Conservation (phyloP, 2,329 filamentous ascomycete species). For the Monilinia vaccinii-corymbosi region DNA sequence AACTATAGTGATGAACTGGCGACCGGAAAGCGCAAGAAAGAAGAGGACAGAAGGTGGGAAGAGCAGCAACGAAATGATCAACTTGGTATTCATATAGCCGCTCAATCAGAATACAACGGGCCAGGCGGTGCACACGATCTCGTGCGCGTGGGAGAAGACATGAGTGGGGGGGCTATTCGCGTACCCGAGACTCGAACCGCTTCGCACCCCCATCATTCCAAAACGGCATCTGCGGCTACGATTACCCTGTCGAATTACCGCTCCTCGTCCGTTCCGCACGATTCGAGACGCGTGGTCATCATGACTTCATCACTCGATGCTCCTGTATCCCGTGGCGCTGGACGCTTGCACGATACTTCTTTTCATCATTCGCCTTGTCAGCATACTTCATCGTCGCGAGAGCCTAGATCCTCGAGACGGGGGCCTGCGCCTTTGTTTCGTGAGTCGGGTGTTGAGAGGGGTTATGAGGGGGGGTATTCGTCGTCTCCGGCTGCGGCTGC, state of each 20-base stretch:
- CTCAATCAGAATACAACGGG: neutral
- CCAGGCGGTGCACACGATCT: neutral
- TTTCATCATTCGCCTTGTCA: too few relatives aligned
- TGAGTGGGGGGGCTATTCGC: neutral
- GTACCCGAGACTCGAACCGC: too few relatives aligned
- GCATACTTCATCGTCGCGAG: too few relatives aligned
- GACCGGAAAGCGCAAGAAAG: neutral
- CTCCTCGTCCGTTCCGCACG: too few relatives aligned
- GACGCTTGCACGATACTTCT: too few relatives aligned
- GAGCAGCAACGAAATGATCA: neutral
- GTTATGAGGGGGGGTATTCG: neutral
- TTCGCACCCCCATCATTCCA: too few relatives aligned
- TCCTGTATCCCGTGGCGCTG: too few relatives aligned
- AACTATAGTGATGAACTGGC: too few relatives aligned
- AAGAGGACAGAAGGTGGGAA: neutral
- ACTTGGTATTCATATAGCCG: neutral
- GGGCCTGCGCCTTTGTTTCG: neutral
- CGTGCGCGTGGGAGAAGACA: neutral
- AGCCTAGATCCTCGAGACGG: neutral
- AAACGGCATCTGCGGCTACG: too few relatives aligned
- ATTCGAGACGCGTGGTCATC: too few relatives aligned
- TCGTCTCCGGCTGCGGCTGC: neutral
- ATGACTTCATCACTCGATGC: too few relatives aligned
- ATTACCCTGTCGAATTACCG: too few relatives aligned
- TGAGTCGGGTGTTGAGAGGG: neutral